Conservation (phyloP, 2,329 filamentous ascomycete species). For the Cryphonectria radicalis region DNA sequence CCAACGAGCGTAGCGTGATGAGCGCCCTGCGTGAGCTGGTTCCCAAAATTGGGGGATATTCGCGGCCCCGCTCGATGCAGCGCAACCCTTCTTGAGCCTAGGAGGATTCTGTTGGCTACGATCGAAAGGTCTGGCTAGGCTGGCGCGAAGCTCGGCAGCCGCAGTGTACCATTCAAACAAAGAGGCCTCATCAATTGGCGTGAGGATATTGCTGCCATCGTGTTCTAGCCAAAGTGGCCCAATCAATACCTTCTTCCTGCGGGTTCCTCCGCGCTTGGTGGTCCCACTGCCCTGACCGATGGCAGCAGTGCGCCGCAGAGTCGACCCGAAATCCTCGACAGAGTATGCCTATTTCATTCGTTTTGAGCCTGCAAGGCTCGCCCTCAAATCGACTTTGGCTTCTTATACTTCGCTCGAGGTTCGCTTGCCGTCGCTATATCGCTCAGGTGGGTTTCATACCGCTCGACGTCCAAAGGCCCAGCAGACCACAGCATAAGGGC, state of each 20-base stretch:
- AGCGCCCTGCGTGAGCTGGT: not conserved
- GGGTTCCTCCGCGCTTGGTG: not conserved
- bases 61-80: not conserved
- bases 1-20: slow-evolving; percentile 3
- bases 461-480: slow-evolving; percentile 70
- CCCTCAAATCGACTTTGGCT: not conserved
- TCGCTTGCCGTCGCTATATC: slow-evolving; percentile 31
- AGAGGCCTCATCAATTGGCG: not conserved
- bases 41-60: not conserved
- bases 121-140: not conserved
- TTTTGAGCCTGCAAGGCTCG: not conserved
- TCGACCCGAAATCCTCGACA: not conserved
- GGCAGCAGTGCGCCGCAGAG: not conserved
- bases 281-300: not conserved
- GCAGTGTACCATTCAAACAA: not conserved
- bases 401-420: not conserved
- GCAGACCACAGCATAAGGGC: slow-evolving; percentile 79
- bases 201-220: not conserved
- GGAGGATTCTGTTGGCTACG: not conserved
- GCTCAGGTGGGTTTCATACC: slow-evolving; percentile 68
- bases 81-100: not conserved
- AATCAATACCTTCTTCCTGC: not conserved
- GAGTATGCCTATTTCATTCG: too few species aligned
- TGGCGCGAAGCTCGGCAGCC: not conserved
- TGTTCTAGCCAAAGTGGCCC: not conserved